phyloP scores from a whole-genome alignment of 2,329 filamentous ascomycete species.

The Fusarium newnesense region DNA sequence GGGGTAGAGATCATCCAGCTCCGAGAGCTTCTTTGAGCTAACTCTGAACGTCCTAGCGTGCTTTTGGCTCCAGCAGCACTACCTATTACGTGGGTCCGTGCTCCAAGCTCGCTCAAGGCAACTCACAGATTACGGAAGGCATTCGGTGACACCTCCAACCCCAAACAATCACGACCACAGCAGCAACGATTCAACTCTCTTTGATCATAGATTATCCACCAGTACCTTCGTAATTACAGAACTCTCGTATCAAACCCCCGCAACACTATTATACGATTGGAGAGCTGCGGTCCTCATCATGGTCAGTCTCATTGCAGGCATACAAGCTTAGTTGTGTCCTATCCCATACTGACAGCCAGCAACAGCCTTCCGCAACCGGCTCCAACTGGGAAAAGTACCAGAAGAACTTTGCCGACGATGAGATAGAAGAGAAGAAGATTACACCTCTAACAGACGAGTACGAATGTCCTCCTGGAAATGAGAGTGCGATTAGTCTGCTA shows the following conservation, averaged over 20 bases:
- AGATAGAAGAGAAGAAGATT: constrained; percentile 99
- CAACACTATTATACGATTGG: neutral
- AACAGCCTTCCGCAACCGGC: constrained; percentile 92
- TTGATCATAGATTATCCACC: constrained; percentile 12
- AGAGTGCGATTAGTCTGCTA: constrained; percentile 32
- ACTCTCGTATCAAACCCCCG: neutral
- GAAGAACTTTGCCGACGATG: constrained; percentile 96
- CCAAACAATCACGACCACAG: constrained; percentile 42
- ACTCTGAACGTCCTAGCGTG: constrained; percentile 40
- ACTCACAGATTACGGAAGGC: constrained; percentile 54
- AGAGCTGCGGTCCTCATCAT: constrained; percentile 52
- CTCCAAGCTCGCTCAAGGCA: constrained; percentile 54
- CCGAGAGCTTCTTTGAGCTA: constrained; percentile 45
- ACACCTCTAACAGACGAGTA: constrained; percentile 96
- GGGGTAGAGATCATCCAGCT: constrained; percentile 54
- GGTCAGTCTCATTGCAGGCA: constrained; percentile 48
- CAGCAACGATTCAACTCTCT: constrained; percentile 24
- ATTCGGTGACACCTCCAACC: constrained; percentile 48
- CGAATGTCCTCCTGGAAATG: constrained; percentile 47
- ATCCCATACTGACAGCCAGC: constrained; percentile 38
- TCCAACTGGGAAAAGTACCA: constrained; percentile 98
- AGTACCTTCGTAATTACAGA: neutral
- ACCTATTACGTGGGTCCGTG: constrained; percentile 43
- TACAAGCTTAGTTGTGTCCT: constrained; percentile 11
- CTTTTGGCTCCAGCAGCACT: neutral